Evolutionary conservation across 139 green algal species (phyloP), one percentile per base, ranked within the genome.

Genomic region (Chlorella ohadii): DNA sequence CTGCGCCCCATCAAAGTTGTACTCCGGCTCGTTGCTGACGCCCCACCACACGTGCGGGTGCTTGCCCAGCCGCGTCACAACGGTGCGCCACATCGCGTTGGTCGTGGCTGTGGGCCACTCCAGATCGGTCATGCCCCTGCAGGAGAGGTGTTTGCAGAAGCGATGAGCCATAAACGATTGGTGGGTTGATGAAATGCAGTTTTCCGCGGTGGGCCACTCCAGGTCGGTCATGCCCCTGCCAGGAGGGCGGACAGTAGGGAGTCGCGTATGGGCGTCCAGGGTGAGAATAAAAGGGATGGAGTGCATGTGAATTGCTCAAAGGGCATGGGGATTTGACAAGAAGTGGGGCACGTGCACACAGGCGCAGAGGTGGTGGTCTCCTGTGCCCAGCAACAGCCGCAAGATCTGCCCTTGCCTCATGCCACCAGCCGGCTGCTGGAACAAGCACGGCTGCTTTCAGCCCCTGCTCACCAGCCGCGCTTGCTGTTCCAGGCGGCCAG

Each of bases 21-120:
- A 36, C 55, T 81, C 56, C 16, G 74, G 74, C 56, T 81, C 74
- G 56, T 81, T 81, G 23, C 1, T 20, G 3, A 81, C 33, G 7
- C 74, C 74, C 51, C 55, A 81, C 74, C 74, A 81, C n/a, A 81
- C 74, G 15, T n/a, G 51, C 1, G 74, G 74, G 33, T n/a, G 31
- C 31, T 68, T n/a, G 33, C 74, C 74, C 15, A 81, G 9, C 22
- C 7, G 20, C 1, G 20, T 13, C 33, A 81, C 74, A 22, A 81
- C 2, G 19, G 27, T 51, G 6, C 11, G 23, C 33, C 34, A 55
- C 22, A 68, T 33, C 27, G 74, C 25, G 34, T 70, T 81, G 33
- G 55, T 81, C 0, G 56, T 23, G 57, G 74, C 25, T 0, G 74
- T 68, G 1, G 74, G 74, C 74, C 74, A 81, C 3, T 36, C 56